Evolutionary conservation across 805 yeast genomes (phyloP), one percentile per base, ranked within the genome.

Genomic region (Yamadazyma sp.): DNA sequence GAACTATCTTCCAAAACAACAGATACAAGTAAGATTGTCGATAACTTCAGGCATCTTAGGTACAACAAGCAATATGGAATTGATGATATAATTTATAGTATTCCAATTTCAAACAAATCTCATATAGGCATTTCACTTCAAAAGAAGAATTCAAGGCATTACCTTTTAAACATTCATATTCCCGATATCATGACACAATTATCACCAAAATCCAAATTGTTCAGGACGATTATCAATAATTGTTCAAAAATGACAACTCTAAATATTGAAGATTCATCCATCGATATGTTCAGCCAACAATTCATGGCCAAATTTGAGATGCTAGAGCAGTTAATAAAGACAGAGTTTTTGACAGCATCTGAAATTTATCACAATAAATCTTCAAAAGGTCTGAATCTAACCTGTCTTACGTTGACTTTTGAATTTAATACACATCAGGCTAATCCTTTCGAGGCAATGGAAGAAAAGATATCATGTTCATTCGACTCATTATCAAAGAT

Each of bases 151-250:
- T 43, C 65, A 8, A 44, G 72, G 25, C 61, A 60, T 34, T 58
- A 60, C 37, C 30, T 42, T 4, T 32, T 70, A 8, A 60, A 64
- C 35, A 36, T 71, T 6, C 76, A 71, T 44, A 43, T 71, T 7
- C 70, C 73, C 3, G 76, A 71, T 44, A 34, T 66, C 4, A 60
- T 60, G 7, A 49, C 70, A 1, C 56, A 48, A 31, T 23, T 69
- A 4, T 14, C 55, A 2, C 74, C 74, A 1, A 45, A 42, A 15
- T 47, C 56, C 16, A 33, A 39, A 4, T 23, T 52, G 2, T 53
- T 57, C 33, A 36, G 38, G 15, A 22, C 24, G 7, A 16, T 35
- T 5, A 21, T 35, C 23, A 30, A 24, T 16, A 23, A 25, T 22
- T 19, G 10, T 19, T 23, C 35, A 7, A 39, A 38, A 3, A 31